phyloP scores from a whole-genome alignment of 257 asterid species.

The Paraleonurus japonicus region DNA sequence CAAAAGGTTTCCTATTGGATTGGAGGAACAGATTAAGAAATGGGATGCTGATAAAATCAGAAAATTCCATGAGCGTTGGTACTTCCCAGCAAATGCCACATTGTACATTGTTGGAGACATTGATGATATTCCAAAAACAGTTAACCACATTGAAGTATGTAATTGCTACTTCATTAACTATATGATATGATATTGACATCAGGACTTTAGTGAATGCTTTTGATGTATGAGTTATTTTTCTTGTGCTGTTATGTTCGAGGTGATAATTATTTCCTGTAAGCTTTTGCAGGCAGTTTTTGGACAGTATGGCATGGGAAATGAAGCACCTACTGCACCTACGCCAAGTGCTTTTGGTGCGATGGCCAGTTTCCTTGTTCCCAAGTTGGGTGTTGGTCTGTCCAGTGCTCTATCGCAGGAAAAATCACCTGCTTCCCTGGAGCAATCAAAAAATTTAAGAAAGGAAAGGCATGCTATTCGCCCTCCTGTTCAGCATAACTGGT shows the following conservation, averaged over 20 bases:
- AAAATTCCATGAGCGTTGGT: constrained; percentile 98
- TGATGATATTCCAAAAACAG: constrained; percentile 70
- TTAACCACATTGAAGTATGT: constrained; percentile 88
- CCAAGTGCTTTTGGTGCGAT: constrained; percentile 91
- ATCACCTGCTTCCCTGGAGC: constrained; percentile 61
- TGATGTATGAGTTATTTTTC: constrained; percentile 12
- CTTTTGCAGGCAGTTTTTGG: constrained; percentile 83
- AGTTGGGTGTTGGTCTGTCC: constrained; percentile 72
- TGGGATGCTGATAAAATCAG: constrained; percentile 99
- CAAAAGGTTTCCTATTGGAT: constrained; percentile 93
- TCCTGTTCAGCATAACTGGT: constrained; percentile 97
- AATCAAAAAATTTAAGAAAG: constrained; percentile 54
- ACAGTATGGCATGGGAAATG: constrained; percentile 60
- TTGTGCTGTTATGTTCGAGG: constrained; percentile 6
- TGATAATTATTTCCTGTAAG: constrained; percentile 19
- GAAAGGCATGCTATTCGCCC: constrained; percentile 97
- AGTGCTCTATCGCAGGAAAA: constrained; percentile 68
- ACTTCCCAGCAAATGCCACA: constrained; percentile 98
- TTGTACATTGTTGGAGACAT: constrained; percentile 96
- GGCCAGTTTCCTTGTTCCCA: constrained; percentile 97
- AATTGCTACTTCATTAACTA: neutral
- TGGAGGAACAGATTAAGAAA: constrained; percentile 97
- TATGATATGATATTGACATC: constrained; percentile 18
- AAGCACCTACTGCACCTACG: constrained; percentile 51
- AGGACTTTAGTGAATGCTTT: constrained; percentile 16